phyloP scores from a whole-genome alignment of 73 alveolate genomes.

The Tetrahymena borealis region DNA sequence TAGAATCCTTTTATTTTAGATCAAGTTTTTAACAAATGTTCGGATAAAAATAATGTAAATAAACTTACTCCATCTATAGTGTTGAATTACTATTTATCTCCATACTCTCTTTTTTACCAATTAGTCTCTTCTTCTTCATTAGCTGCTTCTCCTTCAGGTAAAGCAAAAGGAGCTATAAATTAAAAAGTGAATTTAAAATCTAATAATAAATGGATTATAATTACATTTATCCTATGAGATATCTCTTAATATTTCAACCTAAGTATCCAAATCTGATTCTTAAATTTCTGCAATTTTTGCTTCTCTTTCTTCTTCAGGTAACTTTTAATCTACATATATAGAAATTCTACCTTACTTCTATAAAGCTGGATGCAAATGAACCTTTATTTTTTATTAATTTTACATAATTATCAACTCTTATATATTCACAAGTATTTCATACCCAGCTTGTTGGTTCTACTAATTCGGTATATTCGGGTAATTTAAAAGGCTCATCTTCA shows the following conservation, averaged over 20 bases:
- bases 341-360: slow-evolving; percentile 61
- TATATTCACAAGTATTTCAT: not conserved
- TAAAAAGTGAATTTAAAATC: not conserved
- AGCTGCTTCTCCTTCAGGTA: slow-evolving; percentile 16
- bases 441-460: slow-evolving; percentile 68
- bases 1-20: slow-evolving; percentile 25
- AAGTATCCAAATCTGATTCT: slow-evolving; percentile 56
- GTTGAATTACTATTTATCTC: slow-evolving; percentile 55
- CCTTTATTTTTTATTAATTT: not conserved
- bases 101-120: slow-evolving; percentile 59
- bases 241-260: slow-evolving; percentile 52
- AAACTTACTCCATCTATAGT: slow-evolving; percentile 35
- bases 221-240: slow-evolving; percentile 61
- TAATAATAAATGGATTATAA: not conserved
- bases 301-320: slow-evolving; percentile 57
- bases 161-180: slow-evolving; percentile 27
- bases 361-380: slow-evolving; percentile 51
- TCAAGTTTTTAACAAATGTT: not conserved
- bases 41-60: not conserved
- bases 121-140: slow-evolving; percentile 47
- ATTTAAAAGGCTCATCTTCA: slow-evolving; percentile 73
- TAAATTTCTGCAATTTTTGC: slow-evolving; percentile 38
- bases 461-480: slow-evolving; percentile 78
- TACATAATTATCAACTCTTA: not conserved
- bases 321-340: slow-evolving; percentile 55